Evolutionary conservation across 2,329 filamentous ascomycete genomes (phyloP).

Genomic region (Zymoseptoria brevis): DNA sequence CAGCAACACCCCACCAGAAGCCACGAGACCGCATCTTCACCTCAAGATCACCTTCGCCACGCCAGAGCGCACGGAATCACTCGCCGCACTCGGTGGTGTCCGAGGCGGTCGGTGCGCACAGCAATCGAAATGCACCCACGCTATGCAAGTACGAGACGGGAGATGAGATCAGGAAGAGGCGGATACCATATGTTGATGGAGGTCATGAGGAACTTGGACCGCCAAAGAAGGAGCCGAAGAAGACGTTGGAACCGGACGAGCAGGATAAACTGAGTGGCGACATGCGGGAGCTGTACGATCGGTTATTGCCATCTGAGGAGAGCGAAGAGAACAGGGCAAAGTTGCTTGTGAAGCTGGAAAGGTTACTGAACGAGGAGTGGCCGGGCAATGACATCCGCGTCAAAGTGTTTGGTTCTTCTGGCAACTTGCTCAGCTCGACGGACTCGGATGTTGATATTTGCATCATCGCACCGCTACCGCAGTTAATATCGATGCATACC

Average conservation of each 20-base stretch:
- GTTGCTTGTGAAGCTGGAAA: slow-evolving; percentile 81
- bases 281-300: slow-evolving; percentile 77
- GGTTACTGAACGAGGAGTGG: slow-evolving; percentile 83
- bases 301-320: slow-evolving; percentile 71
- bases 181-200: slow-evolving; percentile 78
- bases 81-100: slow-evolving; percentile 87
- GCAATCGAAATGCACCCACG: slow-evolving; percentile 48
- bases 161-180: slow-evolving; percentile 68
- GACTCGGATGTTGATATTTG: slow-evolving; percentile 98
- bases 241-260: slow-evolving; percentile 61
- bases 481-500: slow-evolving; percentile 81
- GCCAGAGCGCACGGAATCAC: slow-evolving; percentile 61
- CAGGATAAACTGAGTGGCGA: slow-evolving; percentile 69
- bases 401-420: slow-evolving; percentile 94
- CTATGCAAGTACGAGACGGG: slow-evolving; percentile 84
- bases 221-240: slow-evolving; percentile 61
- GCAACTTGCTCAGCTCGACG: slow-evolving; percentile 87
- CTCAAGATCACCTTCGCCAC: slow-evolving; percentile 75
- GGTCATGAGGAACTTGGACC: slow-evolving; percentile 72
- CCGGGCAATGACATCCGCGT: slow-evolving; percentile 84
- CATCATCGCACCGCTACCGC: slow-evolving; percentile 84
- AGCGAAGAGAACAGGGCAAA: slow-evolving; percentile 67
- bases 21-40: slow-evolving; percentile 73
- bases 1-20: slow-evolving; percentile 86
- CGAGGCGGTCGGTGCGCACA: slow-evolving; percentile 66